Conservation (phyloP, 148 eudicot species). For the Fagopyrum tataricum region DNA sequence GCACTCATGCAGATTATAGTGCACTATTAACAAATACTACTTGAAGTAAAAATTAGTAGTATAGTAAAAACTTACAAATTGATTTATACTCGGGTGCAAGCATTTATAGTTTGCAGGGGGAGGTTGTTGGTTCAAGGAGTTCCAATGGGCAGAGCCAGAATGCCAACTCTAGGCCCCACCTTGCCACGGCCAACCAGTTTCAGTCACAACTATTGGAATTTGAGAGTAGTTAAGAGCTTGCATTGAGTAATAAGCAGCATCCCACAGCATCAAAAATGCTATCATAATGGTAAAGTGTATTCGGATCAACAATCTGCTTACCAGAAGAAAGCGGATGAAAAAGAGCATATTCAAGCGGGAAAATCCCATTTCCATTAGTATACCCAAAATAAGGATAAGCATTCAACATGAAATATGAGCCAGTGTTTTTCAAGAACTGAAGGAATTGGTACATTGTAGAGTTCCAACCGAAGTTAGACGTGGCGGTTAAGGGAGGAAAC, state of each 20-base stretch:
- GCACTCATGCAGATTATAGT: background rate
- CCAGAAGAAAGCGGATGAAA: constrained; percentile 59
- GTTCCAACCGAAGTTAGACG: constrained; percentile 75
- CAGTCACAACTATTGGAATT: too few relatives aligned
- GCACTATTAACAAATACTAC: background rate
- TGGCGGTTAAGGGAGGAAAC: constrained; percentile 85
- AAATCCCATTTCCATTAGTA: constrained; percentile 60
- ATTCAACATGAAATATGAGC: constrained; percentile 80
- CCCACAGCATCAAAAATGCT: constrained; percentile 98
- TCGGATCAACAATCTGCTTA: constrained; percentile 93
- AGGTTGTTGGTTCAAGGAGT: constrained; percentile 14
- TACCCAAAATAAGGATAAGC: constrained; percentile 85
- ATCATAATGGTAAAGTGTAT: constrained; percentile 66
- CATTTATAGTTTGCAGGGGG: constrained; percentile 6
- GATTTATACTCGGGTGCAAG: constrained; percentile 47
- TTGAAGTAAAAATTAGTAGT: background rate
- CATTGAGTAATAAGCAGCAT: constrained; percentile 83
- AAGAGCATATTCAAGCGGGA: constrained; percentile 83
- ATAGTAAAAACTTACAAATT: constrained; percentile 50
- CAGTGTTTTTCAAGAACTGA: constrained; percentile 71
- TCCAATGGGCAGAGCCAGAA: constrained; percentile 17
- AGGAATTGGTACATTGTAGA: constrained; percentile 62
- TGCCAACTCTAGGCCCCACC: constrained; percentile 30
- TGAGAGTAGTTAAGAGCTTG: too few relatives aligned
- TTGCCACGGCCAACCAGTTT: too few relatives aligned